Percentiles rank a stretch among this genome's conserved stretches.
phyloP scores from a whole-genome alignment of 2,329 filamentous ascomycete species.

The Ophiosphaerella narmari region DNA sequence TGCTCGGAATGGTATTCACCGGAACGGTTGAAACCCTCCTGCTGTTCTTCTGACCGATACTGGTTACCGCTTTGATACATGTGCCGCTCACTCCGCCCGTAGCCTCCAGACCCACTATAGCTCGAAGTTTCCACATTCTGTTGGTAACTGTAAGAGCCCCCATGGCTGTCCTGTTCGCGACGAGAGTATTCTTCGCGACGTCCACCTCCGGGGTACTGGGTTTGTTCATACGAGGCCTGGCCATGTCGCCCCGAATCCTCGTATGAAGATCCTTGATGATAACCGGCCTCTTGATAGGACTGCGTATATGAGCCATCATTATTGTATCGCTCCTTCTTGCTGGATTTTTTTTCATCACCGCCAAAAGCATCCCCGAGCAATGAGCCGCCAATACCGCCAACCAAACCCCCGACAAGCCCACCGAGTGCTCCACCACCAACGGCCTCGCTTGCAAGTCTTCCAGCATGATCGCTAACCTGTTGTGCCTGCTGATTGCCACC shows the following conservation, averaged over 20 bases:
- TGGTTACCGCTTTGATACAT: conserved; percentile 53
- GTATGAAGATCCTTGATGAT: conserved; percentile 44
- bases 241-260: conserved; percentile 58
- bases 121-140: conserved; percentile 61
- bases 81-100: conserved; percentile 63
- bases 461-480: conserved; percentile 46
- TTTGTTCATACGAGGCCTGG: conserved; percentile 65
- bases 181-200: conserved; percentile 64
- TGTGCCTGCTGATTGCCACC: conserved; percentile 48
- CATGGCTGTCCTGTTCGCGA: conserved; percentile 59
- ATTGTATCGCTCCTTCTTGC: conserved; percentile 58
- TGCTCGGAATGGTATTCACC: conserved; percentile 50
- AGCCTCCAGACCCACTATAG: conserved; percentile 56
- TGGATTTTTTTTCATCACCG: conserved; percentile 58
- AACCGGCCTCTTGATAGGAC: conserved; percentile 66
- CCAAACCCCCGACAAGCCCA: conserved; percentile 71
- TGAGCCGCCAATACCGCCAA: conserved; percentile 61
- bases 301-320: conserved; percentile 66
- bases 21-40: conserved; percentile 41
- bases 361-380: conserved; percentile 67
- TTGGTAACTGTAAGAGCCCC: conserved; percentile 60
- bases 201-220: conserved; percentile 62
- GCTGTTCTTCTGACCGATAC: conserved; percentile 44
- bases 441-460: conserved; percentile 62
- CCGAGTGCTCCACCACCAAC: conserved; percentile 69